Conservation (phyloP, 2,329 filamentous ascomycete genomes). For the Claviceps sp. region DNA sequence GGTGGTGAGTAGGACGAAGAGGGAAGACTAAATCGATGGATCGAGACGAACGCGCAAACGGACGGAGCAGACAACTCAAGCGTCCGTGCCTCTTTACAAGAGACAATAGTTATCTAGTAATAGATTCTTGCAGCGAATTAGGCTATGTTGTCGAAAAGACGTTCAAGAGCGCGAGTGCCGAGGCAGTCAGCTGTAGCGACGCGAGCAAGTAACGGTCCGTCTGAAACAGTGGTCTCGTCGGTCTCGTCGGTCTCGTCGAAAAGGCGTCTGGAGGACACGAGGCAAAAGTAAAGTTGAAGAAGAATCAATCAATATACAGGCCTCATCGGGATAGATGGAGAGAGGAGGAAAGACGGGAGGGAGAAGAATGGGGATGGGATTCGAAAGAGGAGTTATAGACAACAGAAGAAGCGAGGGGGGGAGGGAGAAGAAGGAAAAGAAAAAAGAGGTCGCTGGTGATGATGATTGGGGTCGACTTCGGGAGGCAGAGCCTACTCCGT, state of each 20-base stretch:
- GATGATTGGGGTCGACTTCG: constrained; percentile 5
- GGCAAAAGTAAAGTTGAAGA: constrained; percentile 16
- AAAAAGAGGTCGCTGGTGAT: constrained; percentile 12
- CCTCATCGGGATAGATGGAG: constrained; percentile 16
- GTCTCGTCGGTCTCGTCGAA: not conserved
- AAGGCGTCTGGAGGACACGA: constrained; percentile 6
- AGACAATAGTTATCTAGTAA: not conserved
- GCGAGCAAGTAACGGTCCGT: constrained; percentile 2
- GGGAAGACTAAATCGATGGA: not conserved
- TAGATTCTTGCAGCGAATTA: not conserved
- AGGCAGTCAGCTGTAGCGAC: not conserved
- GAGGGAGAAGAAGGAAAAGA: constrained; percentile 14
- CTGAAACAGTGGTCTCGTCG: not conserved
- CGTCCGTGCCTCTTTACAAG: not conserved
- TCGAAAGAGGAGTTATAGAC: constrained; percentile 9
- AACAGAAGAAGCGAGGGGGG: constrained; percentile 8
- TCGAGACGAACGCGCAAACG: not conserved
- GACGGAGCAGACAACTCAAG: not conserved
- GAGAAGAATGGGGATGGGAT: constrained; percentile 7
- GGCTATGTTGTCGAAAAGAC: not conserved
- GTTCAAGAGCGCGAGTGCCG: not conserved
- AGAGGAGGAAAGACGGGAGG: constrained; percentile 5
- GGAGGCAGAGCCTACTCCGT: not conserved
- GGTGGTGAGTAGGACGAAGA: not conserved
- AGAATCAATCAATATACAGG: constrained; percentile 25